Conservation (phyloP, 768 basidiomycete genomes). For the Psilocybe cubensis region DNA sequence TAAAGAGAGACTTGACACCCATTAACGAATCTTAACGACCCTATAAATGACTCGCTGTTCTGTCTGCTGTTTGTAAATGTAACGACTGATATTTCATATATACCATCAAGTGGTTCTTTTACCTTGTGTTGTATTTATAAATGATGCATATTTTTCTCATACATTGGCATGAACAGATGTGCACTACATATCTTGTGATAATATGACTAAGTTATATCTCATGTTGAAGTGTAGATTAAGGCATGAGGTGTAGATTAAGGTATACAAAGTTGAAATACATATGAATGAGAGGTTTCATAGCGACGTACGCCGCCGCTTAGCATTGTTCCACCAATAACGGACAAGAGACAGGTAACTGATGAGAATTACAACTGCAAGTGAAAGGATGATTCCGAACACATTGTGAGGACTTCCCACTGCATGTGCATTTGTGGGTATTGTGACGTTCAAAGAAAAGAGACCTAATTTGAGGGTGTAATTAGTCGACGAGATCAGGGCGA, state of each 20-base stretch:
- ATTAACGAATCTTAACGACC: constrained; percentile 27
- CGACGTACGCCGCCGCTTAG: constrained; percentile 36
- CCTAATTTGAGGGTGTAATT: constrained; percentile 53
- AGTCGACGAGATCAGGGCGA: neutral
- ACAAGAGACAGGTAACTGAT: constrained; percentile 49
- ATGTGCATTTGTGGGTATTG: constrained; percentile 57
- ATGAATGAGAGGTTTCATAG: constrained; percentile 15
- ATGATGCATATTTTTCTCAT: neutral
- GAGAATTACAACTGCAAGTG: constrained; percentile 47
- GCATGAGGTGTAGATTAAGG: neutral
- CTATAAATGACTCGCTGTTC: neutral
- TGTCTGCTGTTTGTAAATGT: constrained; percentile 6
- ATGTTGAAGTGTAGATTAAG: neutral
- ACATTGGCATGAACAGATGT: neutral
- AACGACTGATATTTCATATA: constrained; percentile 10
- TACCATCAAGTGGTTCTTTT: constrained; percentile 2
- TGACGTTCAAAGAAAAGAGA: constrained; percentile 67
- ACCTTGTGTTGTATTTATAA: constrained; percentile 2
- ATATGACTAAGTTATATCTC: neutral
- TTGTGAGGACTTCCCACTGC: constrained; percentile 41
- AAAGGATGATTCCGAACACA: constrained; percentile 60
- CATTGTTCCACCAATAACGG: constrained; percentile 65
- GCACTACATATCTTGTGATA: neutral
- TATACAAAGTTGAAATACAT: neutral
- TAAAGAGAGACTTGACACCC: constrained; percentile 26